Evolutionary conservation across 2,329 filamentous ascomycete species (phyloP).

Genomic region (Diaporthe batatas): DNA sequence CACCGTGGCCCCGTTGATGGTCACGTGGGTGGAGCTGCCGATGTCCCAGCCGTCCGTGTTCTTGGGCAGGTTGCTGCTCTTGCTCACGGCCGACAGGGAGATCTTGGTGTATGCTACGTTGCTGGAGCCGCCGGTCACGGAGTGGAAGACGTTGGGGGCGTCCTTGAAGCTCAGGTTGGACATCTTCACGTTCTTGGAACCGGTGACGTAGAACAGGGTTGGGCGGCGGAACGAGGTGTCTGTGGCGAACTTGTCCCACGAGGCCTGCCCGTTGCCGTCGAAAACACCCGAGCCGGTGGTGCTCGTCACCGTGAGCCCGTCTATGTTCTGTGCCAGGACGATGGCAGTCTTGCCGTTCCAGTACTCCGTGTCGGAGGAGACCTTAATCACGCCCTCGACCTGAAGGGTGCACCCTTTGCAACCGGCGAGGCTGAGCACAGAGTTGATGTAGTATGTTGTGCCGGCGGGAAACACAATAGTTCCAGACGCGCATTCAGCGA

Average conservation of each 20-base stretch:
- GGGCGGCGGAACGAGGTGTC: conserved; percentile 1
- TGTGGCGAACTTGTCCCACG: not conserved
- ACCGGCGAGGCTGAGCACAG: not conserved
- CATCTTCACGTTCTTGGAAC: not conserved
- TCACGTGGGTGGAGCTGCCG: not conserved
- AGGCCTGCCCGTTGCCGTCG: conserved; percentile 1
- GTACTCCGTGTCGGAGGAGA: not conserved
- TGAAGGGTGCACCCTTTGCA: conserved; percentile 4
- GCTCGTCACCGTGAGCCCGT: not conserved
- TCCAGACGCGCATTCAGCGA: not conserved
- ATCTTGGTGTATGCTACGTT: not conserved
- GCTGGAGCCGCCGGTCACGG: not conserved
- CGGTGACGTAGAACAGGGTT: not conserved
- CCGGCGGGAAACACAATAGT: not conserved
- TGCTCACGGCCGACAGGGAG: not conserved
- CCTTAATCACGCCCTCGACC: not conserved
- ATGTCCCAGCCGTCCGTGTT: conserved; percentile 13
- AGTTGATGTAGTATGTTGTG: conserved; percentile 11
- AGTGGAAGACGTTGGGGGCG: conserved; percentile 11
- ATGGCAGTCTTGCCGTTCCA: conserved; percentile 8
- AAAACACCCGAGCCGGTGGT: conserved; percentile 10
- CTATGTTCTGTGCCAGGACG: conserved; percentile 1
- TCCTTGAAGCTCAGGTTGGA: not conserved
- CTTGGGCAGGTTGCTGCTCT: conserved; percentile 2
- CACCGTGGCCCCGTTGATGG: conserved; percentile 2